phyloP scores from a whole-genome alignment of 129 eudicot genomes.

The Saussurea involucrata region DNA sequence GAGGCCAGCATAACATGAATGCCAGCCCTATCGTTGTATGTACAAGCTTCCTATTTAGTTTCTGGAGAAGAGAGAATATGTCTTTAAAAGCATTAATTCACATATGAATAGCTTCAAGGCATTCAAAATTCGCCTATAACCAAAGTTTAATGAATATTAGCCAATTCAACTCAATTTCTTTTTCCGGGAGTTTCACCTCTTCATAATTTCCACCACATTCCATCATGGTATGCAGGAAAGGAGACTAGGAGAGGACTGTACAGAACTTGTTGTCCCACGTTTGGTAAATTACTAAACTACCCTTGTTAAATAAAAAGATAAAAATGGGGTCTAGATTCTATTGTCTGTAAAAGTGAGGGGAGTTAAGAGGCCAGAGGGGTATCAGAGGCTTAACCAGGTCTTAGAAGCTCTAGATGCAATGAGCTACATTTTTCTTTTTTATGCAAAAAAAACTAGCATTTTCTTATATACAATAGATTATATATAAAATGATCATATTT shows the following conservation, averaged over 20 bases:
- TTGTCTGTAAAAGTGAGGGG: background rate
- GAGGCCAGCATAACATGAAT: constrained; percentile 99
- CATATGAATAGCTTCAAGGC: background rate
- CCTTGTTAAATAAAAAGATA: background rate
- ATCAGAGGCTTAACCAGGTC: background rate
- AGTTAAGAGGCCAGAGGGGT: background rate
- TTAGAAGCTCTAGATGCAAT: background rate
- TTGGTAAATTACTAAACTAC: background rate
- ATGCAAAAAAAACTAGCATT: background rate
- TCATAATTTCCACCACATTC: background rate
- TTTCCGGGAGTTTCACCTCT: background rate
- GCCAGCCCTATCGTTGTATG: constrained; percentile 78
- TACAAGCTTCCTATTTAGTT: constrained; percentile 91
- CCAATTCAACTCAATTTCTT: background rate
- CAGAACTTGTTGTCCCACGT: background rate
- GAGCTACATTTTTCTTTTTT: background rate
- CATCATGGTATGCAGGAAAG: background rate
- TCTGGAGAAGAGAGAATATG: constrained; percentile 35
- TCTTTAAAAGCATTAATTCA: background rate
- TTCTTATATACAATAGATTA: background rate
- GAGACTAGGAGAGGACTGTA: background rate
- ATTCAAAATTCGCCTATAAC: background rate
- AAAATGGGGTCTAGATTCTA: background rate
- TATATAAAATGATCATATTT: background rate
- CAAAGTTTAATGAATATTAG: constrained; percentile 4